Base-by-base conservation (phyloP, 352 stramenopile species). In the Pythium folliculosum region DNA sequence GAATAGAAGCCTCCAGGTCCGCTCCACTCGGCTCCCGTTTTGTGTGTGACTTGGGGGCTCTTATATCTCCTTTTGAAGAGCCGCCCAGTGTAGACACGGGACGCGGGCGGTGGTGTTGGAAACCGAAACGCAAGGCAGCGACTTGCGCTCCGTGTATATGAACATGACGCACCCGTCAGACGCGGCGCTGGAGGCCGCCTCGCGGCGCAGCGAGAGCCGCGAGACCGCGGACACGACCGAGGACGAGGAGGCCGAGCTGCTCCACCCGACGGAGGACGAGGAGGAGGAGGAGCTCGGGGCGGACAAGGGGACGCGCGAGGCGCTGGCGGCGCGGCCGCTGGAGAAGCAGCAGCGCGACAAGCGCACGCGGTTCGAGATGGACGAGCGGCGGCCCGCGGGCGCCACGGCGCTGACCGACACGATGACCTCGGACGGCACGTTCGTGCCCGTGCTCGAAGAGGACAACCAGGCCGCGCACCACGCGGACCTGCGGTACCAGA, bases 61-160 rank as follows among this genome's bases (percentile, higher is more conserved):
- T 60, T 47, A 45, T 38, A 58, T 57, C 60, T 43, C 54, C 44
- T 57, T 72, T 72, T 71, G 65, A 71, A 71, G 65, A 72, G 65
- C 67, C 47, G 65, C 57, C 40, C 5, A 56, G 48, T 50, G 44
- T 61, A 14, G 50, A 67, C 60, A 53, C 25, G 51, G 23, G 14
- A 7, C 30, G 27, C 27, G 27, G 27, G 2, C 27, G 27, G 27
- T 32, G 27, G 27, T 32, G 27, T 32, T 3, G 44, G 44, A 21
- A 23, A 52, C 19, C 1, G 21, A 23, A 40, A 25, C n/a, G 8
- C 10, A 40, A 32, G 3, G 27, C 27, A 10, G 10, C 23, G 1
- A 32, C 27, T 2, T 32, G 27, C 27, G 27, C 27, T 32, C 16
- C 49, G 50, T 40, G 23, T 38, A 43, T 19, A 43, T n/a, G 40